These are phyloP conservation scores for Sphaerulina vaccinii DNA, from an alignment of 2,329 filamentous ascomycete genomes.

Conservation along the genomic window DNA sequence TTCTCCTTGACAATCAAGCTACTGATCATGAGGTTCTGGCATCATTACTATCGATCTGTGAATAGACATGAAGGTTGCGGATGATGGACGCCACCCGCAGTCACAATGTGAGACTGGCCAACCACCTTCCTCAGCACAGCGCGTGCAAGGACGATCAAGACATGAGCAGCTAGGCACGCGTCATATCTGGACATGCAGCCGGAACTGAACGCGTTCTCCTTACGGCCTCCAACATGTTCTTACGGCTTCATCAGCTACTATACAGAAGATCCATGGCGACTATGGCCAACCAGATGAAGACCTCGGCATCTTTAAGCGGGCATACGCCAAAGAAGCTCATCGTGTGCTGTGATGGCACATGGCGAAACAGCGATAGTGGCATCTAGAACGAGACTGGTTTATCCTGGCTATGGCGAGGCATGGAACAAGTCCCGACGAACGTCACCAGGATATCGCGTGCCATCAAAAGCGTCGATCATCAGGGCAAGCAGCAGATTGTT, in stretches of 20 bases:
- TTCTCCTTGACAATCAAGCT: too few species aligned
- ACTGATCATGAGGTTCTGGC: too few species aligned
- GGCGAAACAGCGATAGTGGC: conserved; percentile 31
- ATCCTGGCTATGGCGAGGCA: conserved; percentile 17
- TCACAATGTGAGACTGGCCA: not conserved
- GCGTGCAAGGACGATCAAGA: not conserved
- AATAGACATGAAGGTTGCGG: too few species aligned
- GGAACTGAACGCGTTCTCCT: too few species aligned
- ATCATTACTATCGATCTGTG: too few species aligned
- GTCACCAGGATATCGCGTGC: conserved; percentile 38
- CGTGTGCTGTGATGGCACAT: conserved; percentile 32
- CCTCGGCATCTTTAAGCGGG: not conserved
- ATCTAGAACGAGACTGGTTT: conserved; percentile 24
- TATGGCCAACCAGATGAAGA: not conserved
- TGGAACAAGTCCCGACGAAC: conserved; percentile 34
- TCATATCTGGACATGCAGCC: not conserved
- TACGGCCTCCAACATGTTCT: too few species aligned
- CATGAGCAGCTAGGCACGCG: not conserved
- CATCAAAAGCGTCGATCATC: conserved; percentile 33
- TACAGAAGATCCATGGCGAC: not conserved
- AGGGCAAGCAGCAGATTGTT: conserved; percentile 37
- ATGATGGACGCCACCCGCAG: not conserved
- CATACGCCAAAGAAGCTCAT: conserved; percentile 26
- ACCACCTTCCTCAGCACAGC: not conserved
- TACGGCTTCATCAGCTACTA: not conserved